Base-by-base conservation (phyloP, 257 asterid species). In the Nicotiana attenuata region DNA sequence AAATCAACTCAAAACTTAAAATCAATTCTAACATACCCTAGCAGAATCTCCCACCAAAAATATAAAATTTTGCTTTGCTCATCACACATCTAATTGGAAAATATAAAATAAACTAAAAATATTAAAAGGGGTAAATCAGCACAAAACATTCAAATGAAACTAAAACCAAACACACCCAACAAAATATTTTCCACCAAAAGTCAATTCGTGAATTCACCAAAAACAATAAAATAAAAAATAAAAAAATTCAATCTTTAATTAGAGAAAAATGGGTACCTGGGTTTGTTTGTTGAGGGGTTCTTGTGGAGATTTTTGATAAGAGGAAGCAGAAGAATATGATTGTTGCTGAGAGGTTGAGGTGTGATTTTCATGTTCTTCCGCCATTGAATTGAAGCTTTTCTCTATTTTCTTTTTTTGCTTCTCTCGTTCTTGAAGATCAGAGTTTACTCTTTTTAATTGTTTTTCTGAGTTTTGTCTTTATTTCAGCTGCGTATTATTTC, bases 351-450 rank as follows among this genome's bases (percentile, higher is more conserved):
- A 61, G 16, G 75, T 59, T 64, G 81, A 50, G 20, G 20, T 47
- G 35, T 31, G 76, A 65, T 50, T 65, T 41, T 78, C 81, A 35
- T 35, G 64, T 76, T 82, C 75, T 59, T 75, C 85, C 45, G 84
- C 84, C 84, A 81, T 81, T 57, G 24, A 20, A n/a, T 64, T 8
- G 69, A 56, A 55, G 31, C 69, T 75, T 28, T 69, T 47, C 78
- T 73, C 22, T 7, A 45, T 47, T 73, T 73, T 73, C 22, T 61
- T 60, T 59, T 60, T 71, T 71, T 6, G 60, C 78, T 47, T 47
- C 78, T 47, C 61, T 75, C 10, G 61, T 3, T 73, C 29, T 41
- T 69, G 35, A 71, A 71, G 59, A 45, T 45, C 24, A 33, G 41
- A 13, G 63, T 26, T 45, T 14, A 33, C 45, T 73, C 7, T 57